These are phyloP conservation scores for Draba incana DNA, from an alignment of 345 rosid species.

Conservation along the genomic window DNA sequence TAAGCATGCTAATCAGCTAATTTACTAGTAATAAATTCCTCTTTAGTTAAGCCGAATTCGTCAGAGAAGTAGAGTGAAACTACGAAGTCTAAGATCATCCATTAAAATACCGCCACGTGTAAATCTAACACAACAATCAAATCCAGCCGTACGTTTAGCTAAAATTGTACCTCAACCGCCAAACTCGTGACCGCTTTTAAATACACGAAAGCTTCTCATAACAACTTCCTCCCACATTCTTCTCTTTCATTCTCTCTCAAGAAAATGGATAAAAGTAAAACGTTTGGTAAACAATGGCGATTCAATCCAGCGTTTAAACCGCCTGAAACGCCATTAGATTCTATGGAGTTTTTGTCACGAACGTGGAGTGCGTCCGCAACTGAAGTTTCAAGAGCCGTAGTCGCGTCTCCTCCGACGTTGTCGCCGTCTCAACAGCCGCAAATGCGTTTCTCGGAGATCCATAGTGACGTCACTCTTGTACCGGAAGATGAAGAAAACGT, in stretches of 20 bases:
- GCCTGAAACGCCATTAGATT: constrained; percentile 87
- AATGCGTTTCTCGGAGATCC: constrained; percentile 51
- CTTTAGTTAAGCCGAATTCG: constrained; percentile 13
- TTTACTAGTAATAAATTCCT: neutral
- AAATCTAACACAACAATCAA: neutral
- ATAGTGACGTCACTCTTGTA: constrained; percentile 39
- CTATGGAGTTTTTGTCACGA: constrained; percentile 96
- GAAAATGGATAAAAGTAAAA: constrained; percentile 41
- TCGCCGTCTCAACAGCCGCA: constrained; percentile 40
- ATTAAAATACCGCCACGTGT: constrained; percentile 26
- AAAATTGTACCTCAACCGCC: constrained; percentile 38
- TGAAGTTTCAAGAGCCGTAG: constrained; percentile 74
- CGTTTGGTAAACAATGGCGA: constrained; percentile 54
- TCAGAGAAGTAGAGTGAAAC: constrained; percentile 19
- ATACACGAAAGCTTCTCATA: constrained; percentile 41
- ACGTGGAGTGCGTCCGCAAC: constrained; percentile 93
- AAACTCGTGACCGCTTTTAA: constrained; percentile 31
- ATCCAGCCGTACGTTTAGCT: constrained; percentile 39
- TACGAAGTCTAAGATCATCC: constrained; percentile 2
- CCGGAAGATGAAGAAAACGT: constrained; percentile 70
- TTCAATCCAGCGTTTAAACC: constrained; percentile 65
- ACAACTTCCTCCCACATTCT: constrained; percentile 34
- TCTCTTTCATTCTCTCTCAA: neutral
- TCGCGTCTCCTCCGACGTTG: constrained; percentile 45
- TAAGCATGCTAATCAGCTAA: neutral